Percentiles rank a stretch among this genome's conserved stretches.
Conservation (phyloP, 2,329 filamentous ascomycete genomes). For the Paecilomyces fulvus region DNA sequence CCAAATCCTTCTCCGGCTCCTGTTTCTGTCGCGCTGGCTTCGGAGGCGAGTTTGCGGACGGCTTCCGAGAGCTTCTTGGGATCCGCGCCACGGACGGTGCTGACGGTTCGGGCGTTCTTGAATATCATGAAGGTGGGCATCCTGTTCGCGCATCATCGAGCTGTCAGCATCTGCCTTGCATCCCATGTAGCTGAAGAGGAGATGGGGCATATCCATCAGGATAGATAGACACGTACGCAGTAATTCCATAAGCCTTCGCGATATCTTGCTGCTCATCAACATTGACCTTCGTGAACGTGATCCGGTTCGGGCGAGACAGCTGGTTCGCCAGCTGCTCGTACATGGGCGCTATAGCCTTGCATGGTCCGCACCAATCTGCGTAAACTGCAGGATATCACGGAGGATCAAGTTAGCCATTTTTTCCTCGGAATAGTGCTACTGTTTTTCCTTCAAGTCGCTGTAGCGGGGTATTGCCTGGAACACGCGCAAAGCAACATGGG, state of each 20-base stretch:
- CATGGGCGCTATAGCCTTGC: constrained; percentile 72
- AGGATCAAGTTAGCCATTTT: constrained; percentile 14
- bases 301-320: constrained; percentile 61
- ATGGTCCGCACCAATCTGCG: constrained; percentile 77
- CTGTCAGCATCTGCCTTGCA: neutral
- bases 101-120: constrained; percentile 58
- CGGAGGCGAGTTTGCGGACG: constrained; percentile 61
- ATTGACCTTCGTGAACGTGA: constrained; percentile 84
- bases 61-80: constrained; percentile 59
- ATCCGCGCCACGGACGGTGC: constrained; percentile 68
- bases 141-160: constrained; percentile 22
- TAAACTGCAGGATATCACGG: constrained; percentile 53
- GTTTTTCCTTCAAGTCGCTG: neutral
- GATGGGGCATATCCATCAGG: neutral
- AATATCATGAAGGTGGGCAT: constrained; percentile 94
- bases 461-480: constrained; percentile 1
- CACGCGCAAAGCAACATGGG: constrained; percentile 2
- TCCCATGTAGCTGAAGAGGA: neutral
- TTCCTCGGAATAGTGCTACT: neutral
- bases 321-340: constrained; percentile 68
- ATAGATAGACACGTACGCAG: constrained; percentile 41
- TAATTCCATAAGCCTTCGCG: constrained; percentile 63
- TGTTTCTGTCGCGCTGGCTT: constrained; percentile 46
- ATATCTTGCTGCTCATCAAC: constrained; percentile 69
- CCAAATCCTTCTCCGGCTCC: constrained; percentile 34